Percentiles rank a stretch among this genome's conserved stretches.
These are phyloP conservation scores for Trichoderma citrinoviride DNA, from an alignment of 2,329 filamentous ascomycete species.

Conservation along the genomic window DNA sequence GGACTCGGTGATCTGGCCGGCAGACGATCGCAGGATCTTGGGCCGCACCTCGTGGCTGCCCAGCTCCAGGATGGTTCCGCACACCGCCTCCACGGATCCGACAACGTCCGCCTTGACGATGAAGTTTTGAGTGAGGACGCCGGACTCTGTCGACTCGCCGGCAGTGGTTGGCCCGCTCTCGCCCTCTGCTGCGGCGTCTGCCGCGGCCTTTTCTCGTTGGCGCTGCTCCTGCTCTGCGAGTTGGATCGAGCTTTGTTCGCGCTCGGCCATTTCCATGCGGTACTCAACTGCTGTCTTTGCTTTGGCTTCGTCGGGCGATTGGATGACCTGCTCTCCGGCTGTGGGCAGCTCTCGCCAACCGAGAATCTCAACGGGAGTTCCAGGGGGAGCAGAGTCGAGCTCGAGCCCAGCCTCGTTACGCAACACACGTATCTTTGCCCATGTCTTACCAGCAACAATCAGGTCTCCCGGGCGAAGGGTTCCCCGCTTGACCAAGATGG, in stretches of 20 bases:
- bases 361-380: slow-evolving; percentile 86
- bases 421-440: slow-evolving; percentile 80
- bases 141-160: slow-evolving; percentile 39
- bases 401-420: slow-evolving; percentile 79
- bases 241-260: slow-evolving; percentile 72
- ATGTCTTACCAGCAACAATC: slow-evolving; percentile 84
- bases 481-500: slow-evolving; percentile 82
- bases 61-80: slow-evolving; percentile 70
- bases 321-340: slow-evolving; percentile 83
- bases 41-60: slow-evolving; percentile 82
- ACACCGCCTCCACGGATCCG: slow-evolving; percentile 88
- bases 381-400: slow-evolving; percentile 73
- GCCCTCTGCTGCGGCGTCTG: slow-evolving; percentile 37
- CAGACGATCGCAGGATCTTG: slow-evolving; percentile 70
- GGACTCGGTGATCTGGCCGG: slow-evolving; percentile 77
- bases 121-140: slow-evolving; percentile 66
- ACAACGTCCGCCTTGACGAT: slow-evolving; percentile 90
- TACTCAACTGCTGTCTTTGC: slow-evolving; percentile 78
- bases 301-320: slow-evolving; percentile 73
- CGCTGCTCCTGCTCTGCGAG: slow-evolving; percentile 70
- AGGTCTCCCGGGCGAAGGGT: slow-evolving; percentile 78
- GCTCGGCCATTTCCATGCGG: slow-evolving; percentile 68
- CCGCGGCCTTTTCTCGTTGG: slow-evolving; percentile 54
- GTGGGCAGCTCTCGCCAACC: slow-evolving; percentile 85
- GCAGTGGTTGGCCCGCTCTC: slow-evolving; percentile 33